Evolutionary conservation across 306 rosid species (phyloP).

Genomic region (Senna tora): DNA sequence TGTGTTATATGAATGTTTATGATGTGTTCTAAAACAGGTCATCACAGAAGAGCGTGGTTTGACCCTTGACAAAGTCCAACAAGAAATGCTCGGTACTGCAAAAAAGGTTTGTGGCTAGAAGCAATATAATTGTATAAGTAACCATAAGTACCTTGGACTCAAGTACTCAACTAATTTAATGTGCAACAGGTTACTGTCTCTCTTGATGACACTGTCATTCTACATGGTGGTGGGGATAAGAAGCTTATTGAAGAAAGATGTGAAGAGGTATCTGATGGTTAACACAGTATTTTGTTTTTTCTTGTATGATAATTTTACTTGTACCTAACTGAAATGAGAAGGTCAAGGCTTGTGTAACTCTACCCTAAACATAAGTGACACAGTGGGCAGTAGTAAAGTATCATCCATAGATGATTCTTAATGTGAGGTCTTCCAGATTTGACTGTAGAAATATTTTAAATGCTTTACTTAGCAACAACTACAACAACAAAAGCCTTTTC

Average conservation of each 20-base stretch:
- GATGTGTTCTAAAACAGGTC: constrained; percentile 61
- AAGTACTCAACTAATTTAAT: constrained; percentile 33
- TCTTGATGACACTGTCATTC: constrained; percentile 81
- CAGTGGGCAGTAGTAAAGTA: not conserved
- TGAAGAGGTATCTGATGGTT: constrained; percentile 57
- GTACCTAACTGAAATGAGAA: not conserved
- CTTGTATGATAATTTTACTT: constrained; percentile 11
- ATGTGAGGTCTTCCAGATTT: not conserved
- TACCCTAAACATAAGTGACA: not conserved
- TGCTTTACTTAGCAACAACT: not conserved
- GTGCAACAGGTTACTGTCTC: constrained; percentile 73
- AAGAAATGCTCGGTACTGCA: constrained; percentile 84
- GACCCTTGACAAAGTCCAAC: constrained; percentile 78
- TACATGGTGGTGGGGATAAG: constrained; percentile 96
- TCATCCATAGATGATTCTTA: not conserved
- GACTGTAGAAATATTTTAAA: not conserved
- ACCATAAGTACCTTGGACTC: constrained; percentile 14
- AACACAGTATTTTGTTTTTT: not conserved
- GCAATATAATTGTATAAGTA: constrained; percentile 19
- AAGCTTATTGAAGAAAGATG: constrained; percentile 92
- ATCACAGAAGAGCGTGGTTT: constrained; percentile 78
- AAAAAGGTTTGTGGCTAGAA: constrained; percentile 67
- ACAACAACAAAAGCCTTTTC: too few species aligned
- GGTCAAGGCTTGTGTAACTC: not conserved
- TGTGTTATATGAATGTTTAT: constrained; percentile 20